Percentiles rank a stretch among this genome's conserved stretches.
Evolutionary conservation across 106 monocot species (phyloP).

Genomic region (Dendrobium nobile): DNA sequence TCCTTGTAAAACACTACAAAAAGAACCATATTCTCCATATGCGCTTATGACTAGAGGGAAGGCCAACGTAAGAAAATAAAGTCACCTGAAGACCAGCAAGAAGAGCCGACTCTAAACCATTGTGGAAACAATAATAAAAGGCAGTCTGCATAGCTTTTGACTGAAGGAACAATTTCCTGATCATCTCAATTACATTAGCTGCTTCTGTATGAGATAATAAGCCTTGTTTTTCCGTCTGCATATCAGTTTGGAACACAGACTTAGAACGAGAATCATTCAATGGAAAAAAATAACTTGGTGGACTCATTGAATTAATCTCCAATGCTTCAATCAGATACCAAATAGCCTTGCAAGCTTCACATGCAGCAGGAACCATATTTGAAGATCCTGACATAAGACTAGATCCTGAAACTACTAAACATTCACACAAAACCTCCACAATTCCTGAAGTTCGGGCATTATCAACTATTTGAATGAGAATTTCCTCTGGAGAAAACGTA

Average conservation of each 20-base stretch:
- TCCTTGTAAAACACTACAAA: background rate
- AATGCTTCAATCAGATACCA: constrained; percentile 79
- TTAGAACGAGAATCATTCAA: constrained; percentile 29
- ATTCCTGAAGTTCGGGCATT: constrained; percentile 48
- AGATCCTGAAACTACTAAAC: constrained; percentile 60
- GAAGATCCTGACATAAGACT: constrained; percentile 62
- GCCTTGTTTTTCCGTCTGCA: constrained; percentile 9
- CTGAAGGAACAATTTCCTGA: constrained; percentile 53
- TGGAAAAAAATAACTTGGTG: constrained; percentile 38
- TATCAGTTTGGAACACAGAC: constrained; percentile 10
- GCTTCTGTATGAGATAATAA: constrained; percentile 28
- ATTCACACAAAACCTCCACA: constrained; percentile 43
- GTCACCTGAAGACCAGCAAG: constrained; percentile 83
- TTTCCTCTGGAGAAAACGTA: constrained; percentile 23
- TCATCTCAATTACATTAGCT: constrained; percentile 28
- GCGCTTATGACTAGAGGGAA: background rate
- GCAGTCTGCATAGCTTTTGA: constrained; percentile 75
- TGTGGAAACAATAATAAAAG: constrained; percentile 81
- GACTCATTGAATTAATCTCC: constrained; percentile 50
- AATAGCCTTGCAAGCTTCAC: constrained; percentile 88
- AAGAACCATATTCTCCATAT: background rate
- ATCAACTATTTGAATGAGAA: constrained; percentile 44
- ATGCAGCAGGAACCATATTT: constrained; percentile 87
- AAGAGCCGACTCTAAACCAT: constrained; percentile 86
- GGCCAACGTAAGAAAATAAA: background rate